These are phyloP conservation scores for Candida tibetensis DNA, from an alignment of 805 yeast genomes.

Conservation along the genomic window DNA sequence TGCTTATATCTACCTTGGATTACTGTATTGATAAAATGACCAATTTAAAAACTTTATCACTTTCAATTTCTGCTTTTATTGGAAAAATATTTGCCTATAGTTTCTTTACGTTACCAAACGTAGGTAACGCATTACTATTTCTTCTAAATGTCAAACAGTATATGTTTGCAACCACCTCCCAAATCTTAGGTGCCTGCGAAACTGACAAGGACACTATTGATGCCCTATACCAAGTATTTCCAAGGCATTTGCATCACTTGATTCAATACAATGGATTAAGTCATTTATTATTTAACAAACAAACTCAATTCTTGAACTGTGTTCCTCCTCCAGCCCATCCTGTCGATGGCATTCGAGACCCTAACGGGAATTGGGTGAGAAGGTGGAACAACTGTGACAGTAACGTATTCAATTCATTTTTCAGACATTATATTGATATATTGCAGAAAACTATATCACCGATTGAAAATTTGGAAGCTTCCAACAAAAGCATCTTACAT, in stretches of 20 bases:
- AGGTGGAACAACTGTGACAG: constrained; percentile 58
- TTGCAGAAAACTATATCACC: constrained; percentile 9
- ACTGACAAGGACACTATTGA: neutral
- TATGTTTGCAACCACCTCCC: constrained; percentile 30
- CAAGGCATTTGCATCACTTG: constrained; percentile 29
- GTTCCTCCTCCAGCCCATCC: constrained; percentile 42
- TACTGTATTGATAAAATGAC: constrained; percentile 47
- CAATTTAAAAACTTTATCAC: constrained; percentile 48
- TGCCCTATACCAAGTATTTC: constrained; percentile 18
- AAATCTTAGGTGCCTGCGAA: constrained; percentile 3
- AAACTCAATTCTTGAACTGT: constrained; percentile 31
- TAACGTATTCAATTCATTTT: constrained; percentile 58
- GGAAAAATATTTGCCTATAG: constrained; percentile 71
- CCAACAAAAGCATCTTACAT: constrained; percentile 10
- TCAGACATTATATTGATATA: constrained; percentile 52
- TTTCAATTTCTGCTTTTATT: constrained; percentile 60
- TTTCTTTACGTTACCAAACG: constrained; percentile 52
- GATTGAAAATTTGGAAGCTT: constrained; percentile 3
- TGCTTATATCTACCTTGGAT: constrained; percentile 52
- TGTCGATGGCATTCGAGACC: constrained; percentile 50
- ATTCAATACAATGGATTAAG: constrained; percentile 30
- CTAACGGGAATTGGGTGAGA: constrained; percentile 60
- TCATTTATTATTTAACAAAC: constrained; percentile 20
- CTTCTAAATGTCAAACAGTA: constrained; percentile 53
- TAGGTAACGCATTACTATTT: constrained; percentile 56